Conservation (phyloP, 1,284 basidiomycete species). For the Tetrapyrgos nigripes region DNA sequence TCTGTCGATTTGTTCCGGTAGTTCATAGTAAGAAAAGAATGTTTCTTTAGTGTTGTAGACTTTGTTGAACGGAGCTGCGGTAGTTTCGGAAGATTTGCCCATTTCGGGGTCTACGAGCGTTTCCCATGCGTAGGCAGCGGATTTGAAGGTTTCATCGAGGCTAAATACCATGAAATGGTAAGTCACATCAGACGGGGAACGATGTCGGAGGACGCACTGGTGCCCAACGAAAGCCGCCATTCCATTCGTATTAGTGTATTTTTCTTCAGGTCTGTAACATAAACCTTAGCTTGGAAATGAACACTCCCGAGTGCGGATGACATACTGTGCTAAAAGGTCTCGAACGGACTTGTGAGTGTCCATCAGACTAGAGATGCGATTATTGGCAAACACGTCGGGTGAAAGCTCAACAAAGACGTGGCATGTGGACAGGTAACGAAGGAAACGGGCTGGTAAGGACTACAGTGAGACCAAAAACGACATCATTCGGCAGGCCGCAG, state of each 20-base stretch:
- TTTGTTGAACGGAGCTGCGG: conserved; percentile 17
- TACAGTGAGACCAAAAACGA: not conserved
- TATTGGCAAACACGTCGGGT: conserved; percentile 38
- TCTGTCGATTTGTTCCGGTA: conserved; percentile 6
- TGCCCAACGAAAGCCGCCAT: conserved; percentile 21
- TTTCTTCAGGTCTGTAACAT: conserved; percentile 21
- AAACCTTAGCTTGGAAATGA: not conserved
- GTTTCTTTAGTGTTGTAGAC: conserved; percentile 18
- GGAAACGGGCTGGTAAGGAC: conserved; percentile 24
- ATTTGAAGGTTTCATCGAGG: conserved; percentile 34
- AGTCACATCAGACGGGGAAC: not conserved
- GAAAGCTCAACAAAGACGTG: conserved; percentile 35
- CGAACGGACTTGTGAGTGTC: conserved; percentile 32
- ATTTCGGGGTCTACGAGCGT: conserved; percentile 23
- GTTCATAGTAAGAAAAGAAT: conserved; percentile 14
- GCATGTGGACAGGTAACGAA: conserved; percentile 33
- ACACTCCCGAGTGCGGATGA: not conserved
- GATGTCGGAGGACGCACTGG: conserved; percentile 16
- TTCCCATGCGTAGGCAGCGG: conserved; percentile 28
- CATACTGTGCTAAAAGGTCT: conserved; percentile 21
- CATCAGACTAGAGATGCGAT: conserved; percentile 30
- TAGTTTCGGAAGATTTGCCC: conserved; percentile 17
- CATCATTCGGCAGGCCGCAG: too few species aligned
- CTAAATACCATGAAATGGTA: conserved; percentile 16
- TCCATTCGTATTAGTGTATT: conserved; percentile 28